phyloP scores from a whole-genome alignment of 805 yeast species.

The Cyberlindnera misumaiensis region DNA sequence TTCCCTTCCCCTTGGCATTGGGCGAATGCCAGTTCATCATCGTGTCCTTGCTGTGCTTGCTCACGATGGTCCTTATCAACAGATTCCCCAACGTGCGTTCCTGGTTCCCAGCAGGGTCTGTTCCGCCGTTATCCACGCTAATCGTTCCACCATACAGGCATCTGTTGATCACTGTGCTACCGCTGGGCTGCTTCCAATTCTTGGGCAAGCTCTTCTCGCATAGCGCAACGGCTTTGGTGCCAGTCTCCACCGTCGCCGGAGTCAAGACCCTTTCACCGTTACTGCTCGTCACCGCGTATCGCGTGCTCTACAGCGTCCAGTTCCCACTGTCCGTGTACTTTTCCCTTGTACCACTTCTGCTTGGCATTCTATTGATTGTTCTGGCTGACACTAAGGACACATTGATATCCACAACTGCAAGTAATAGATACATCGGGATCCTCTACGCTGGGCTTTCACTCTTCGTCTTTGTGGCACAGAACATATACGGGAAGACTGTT shows the following conservation, averaged over 20 bases:
- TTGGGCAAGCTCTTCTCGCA: conserved; percentile 57
- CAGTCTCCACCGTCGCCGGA: conserved; percentile 65
- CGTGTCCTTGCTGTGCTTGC: conserved; percentile 37
- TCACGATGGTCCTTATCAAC: conserved; percentile 31
- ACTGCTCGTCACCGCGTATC: conserved; percentile 50
- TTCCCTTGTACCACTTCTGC: conserved; percentile 43
- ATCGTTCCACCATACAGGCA: conserved; percentile 30
- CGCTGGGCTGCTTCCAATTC: conserved; percentile 61
- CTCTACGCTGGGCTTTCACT: conserved; percentile 61
- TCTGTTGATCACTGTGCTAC: conserved; percentile 44
- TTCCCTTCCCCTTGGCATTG: conserved; percentile 55
- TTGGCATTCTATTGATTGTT: conserved; percentile 42
- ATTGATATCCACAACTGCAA: conserved; percentile 32
- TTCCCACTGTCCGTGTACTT: conserved; percentile 46
- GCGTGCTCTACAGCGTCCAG: conserved; percentile 40
- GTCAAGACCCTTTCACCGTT: conserved; percentile 64
- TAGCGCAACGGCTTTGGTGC: conserved; percentile 57
- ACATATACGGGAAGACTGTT: conserved; percentile 79
- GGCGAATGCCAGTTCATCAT: conserved; percentile 59
- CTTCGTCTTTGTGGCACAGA: conserved; percentile 75
- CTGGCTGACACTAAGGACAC: conserved; percentile 26
- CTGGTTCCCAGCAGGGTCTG: conserved; percentile 47
- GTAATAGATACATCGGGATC: conserved; percentile 54
- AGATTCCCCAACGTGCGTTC: conserved; percentile 25
- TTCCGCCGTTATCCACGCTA: conserved; percentile 33